Evolutionary conservation across 2,329 filamentous ascomycete genomes (phyloP), one percentile per base, ranked within the genome.

Genomic region (Botrytis pseudocinerea): DNA sequence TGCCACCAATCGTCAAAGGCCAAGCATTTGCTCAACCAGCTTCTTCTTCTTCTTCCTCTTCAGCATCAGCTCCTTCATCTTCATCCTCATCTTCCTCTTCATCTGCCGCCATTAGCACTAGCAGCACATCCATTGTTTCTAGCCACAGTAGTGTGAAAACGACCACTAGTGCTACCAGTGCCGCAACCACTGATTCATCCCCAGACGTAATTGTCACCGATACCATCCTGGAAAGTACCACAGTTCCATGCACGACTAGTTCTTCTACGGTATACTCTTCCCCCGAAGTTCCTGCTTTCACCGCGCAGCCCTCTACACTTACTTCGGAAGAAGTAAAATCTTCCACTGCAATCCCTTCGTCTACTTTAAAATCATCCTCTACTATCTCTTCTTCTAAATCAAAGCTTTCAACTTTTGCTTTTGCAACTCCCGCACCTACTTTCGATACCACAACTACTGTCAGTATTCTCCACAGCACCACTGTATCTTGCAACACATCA

Each of bases 1-100:
- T 59, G 66, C 71, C 60, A 25, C 65, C 14, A n/a, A 35, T 48
- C 28, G 40, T n/a, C 61, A 78, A 57, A 76, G 65, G 64, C 46
- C 32, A 71, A 65, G 60, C 54, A n/a, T 32, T 48, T 28, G 59
- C 79, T 16, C 76, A 78, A 48, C 28, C 69, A 25, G 5, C 61
- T 20, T 28, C 54, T 51, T 42, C 40, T 25, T 48, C 63, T 9
- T n/a, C 9, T 48, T 51, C 46, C 22, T 42, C 40, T 42, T 48
- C 46, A 10, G 25, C 46, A 18, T 18, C 42, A 44, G 42, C 42
- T 8, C 20, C 44, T 22, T 4, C 46, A 12, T 10, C 46, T 10
- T 48, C 48, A 14, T 14, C 48, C 0, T 5, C 48, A 6, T 51
- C 46, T 12, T 7, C 51, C 42, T 40, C 16, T 38, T 35, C 42